phyloP scores from a whole-genome alignment of 345 rosid genomes.

The Iberis pinnata region DNA sequence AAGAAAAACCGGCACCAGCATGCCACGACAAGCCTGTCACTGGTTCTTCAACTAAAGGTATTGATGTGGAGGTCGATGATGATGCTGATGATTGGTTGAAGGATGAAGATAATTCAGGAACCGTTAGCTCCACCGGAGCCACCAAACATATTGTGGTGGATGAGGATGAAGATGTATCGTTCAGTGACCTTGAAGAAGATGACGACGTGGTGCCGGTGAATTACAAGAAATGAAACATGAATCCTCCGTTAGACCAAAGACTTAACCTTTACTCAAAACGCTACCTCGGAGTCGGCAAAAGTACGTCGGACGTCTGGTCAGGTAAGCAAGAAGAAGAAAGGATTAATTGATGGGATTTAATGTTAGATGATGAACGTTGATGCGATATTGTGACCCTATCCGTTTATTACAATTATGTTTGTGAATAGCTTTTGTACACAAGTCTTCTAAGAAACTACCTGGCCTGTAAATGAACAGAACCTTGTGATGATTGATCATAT shows the following conservation, averaged over 20 bases:
- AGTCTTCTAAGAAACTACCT: background rate
- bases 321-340: slow-evolving; percentile 44
- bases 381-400: slow-evolving; percentile 23
- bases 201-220: slow-evolving; percentile 41
- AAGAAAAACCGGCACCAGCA: slow-evolving; percentile 23
- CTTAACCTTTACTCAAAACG: background rate
- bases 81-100: slow-evolving; percentile 77
- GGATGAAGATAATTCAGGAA: slow-evolving; percentile 52
- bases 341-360: slow-evolving; percentile 65
- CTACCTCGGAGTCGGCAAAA: slow-evolving; percentile 19
- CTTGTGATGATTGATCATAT: background rate
- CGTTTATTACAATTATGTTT: slow-evolving; percentile 20
- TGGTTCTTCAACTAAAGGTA: slow-evolving; percentile 25
- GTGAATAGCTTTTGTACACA: slow-evolving; percentile 17
- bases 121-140: slow-evolving; percentile 31
- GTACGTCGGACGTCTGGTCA: slow-evolving; percentile 27
- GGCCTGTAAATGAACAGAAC: slow-evolving; percentile 21
- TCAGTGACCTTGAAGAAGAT: slow-evolving; percentile 87
- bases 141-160: slow-evolving; percentile 32
- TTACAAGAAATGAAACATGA: slow-evolving; percentile 27
- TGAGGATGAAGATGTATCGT: slow-evolving; percentile 75
- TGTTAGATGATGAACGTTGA: slow-evolving; percentile 50
- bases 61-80: slow-evolving; percentile 31
- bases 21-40: background rate
- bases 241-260: slow-evolving; percentile 2